Base-by-base conservation (phyloP, 192 early-diverging fungal species). In the Coemansia sp. region DNA sequence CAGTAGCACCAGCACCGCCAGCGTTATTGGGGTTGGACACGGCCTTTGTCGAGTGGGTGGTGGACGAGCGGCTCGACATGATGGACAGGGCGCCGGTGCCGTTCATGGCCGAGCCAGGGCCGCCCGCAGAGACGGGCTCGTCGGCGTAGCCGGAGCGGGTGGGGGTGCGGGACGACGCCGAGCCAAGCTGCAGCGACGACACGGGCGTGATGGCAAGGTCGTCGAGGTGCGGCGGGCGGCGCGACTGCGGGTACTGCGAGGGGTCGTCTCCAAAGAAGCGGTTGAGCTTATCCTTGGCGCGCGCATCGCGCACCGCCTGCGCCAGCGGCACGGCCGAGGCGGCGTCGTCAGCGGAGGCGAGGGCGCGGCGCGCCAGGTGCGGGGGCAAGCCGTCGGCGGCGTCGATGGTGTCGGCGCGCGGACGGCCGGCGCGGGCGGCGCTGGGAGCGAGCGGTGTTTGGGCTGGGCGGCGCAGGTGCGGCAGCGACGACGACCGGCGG, bases 201-300 rank as follows among this genome's bases (percentile, higher is more conserved):
- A 73, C 49, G 1, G 74, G 70, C 1, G 74, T 73, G 41, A 82
- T 76, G 25, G 49, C 58, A 36, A 73, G 68, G 5, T 82, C 74
- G 1, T 76, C 73, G 17, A 73, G 22, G 14, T 57, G 67, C 17
- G 64, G 36, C 3, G 74, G 64, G 12, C 74, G 79, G 17, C 67
- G 67, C 35, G 69, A 43, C 29, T 71, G 59, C 27, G 54, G 25
- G 58, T 66, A 68, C 3, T 80, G 61, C 17, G 67, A 57, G 24
- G 83, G 68, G 56, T 89, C 86, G 39, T 86, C 87, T 12, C 86
- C 86, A 83, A 89, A 89, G 74, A 89, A 87, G 41, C 84, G 85
- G 43, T 77, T 77, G 7, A 89, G 59, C 62, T 89, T 89, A 74
- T 82, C 79, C 63, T 82, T 82, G 20, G 60, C 63, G 25, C 74